A percentile compares a stretch with the other conserved stretches of the same genome.
Conservation (phyloP, 331 rosid species). For the Ulmus americana region DNA sequence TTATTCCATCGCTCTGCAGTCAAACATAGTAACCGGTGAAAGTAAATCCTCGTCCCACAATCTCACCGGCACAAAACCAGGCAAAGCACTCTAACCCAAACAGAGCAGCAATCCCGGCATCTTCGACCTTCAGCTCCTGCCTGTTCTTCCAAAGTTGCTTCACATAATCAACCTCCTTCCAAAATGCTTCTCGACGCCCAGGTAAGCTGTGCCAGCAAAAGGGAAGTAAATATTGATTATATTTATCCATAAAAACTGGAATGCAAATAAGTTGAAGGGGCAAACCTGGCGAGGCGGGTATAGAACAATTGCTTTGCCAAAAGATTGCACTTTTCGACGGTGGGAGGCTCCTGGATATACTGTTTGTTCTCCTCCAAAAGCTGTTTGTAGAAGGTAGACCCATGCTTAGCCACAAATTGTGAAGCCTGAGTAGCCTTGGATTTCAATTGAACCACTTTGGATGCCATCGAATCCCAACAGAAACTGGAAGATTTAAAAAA, state of each 20-base stretch:
- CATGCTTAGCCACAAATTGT: conserved; percentile 45
- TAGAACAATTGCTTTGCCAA: conserved; percentile 59
- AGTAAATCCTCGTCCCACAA: conserved; percentile 78
- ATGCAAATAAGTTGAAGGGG: neutral
- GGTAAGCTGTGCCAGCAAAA: conserved; percentile 49
- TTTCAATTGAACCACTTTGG: conserved; percentile 61
- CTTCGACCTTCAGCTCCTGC: conserved; percentile 60
- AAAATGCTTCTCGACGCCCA: conserved; percentile 47
- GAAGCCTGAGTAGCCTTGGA: conserved; percentile 69
- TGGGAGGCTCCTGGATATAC: conserved; percentile 72
- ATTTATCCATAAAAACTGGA: too few species aligned
- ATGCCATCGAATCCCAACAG: conserved; percentile 43
- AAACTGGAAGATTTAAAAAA: neutral
- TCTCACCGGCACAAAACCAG: conserved; percentile 75
- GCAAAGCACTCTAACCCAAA: conserved; percentile 76
- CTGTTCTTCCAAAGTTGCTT: conserved; percentile 64
- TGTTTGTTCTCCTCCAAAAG: conserved; percentile 74
- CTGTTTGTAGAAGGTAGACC: conserved; percentile 58
- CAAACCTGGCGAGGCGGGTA: conserved; percentile 83
- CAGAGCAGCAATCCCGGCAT: conserved; percentile 67
- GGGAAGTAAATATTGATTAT: neutral
- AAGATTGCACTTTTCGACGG: conserved; percentile 63
- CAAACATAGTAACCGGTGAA: conserved; percentile 69
- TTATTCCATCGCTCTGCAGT: neutral
- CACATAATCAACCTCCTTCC: conserved; percentile 69